phyloP scores from a whole-genome alignment of 2,329 filamentous ascomycete genomes.

The Calonectria pauciramosa region DNA sequence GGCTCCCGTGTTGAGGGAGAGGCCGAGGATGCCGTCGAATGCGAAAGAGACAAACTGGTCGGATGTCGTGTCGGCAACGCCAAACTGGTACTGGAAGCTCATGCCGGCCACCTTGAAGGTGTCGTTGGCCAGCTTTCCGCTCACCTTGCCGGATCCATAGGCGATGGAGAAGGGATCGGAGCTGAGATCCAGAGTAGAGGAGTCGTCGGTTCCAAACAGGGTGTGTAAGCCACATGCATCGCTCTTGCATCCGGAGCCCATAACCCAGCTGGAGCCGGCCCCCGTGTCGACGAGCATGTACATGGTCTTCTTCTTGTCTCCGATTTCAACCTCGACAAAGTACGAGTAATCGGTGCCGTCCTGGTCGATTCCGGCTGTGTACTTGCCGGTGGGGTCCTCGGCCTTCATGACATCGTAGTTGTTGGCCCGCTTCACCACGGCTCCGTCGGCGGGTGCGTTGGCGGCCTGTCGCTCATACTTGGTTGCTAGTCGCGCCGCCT shows the following conservation, averaged over 20 bases:
- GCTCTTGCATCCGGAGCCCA: conserved; percentile 77
- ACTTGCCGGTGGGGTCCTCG: conserved; percentile 57
- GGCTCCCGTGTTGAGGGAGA: conserved; percentile 73
- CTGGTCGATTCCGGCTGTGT: conserved; percentile 71
- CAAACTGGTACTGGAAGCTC: conserved; percentile 76
- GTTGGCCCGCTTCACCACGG: conserved; percentile 57
- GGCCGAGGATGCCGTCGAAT: conserved; percentile 88
- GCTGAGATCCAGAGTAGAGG: conserved; percentile 68
- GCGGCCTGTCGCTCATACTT: conserved; percentile 52
- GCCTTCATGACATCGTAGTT: conserved; percentile 63
- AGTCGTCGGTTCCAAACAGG: conserved; percentile 76
- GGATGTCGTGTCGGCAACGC: conserved; percentile 79
- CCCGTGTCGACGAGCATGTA: conserved; percentile 77
- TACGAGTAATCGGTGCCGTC: conserved; percentile 77
- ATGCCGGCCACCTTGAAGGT: conserved; percentile 76
- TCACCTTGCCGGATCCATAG: conserved; percentile 84
- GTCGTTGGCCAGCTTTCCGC: conserved; percentile 76
- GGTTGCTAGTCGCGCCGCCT: conserved; percentile 53
- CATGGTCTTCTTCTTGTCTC: conserved; percentile 66
- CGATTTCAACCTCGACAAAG: conserved; percentile 70
- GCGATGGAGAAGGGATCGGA: conserved; percentile 71
- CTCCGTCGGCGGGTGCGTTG: conserved; percentile 16
- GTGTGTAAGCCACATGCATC: conserved; percentile 78
- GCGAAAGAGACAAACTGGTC: conserved; percentile 82
- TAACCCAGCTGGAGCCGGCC: conserved; percentile 85